Evolutionary conservation across 345 rosid species (phyloP), one percentile per base, ranked within the genome.

Genomic region (Populus deltoides): DNA sequence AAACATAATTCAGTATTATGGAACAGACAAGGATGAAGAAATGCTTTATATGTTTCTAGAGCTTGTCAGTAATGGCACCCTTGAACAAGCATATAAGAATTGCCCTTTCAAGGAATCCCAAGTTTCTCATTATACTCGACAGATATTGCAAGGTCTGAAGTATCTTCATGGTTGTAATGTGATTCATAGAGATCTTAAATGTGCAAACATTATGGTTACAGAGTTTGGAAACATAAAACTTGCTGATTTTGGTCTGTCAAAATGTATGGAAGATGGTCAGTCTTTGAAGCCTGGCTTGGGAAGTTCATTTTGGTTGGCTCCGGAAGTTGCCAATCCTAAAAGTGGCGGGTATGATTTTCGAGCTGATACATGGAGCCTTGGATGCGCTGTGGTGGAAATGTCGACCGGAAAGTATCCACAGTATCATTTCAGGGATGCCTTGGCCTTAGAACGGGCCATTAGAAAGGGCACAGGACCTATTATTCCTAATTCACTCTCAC

Each of bases 341-440:
- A 77, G 66, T 49, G 83, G 66, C 8, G 92, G 92, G 39, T 90
- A 92, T 87, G 92, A 90, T 66, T 80, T 73, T 70, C 81, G 86
- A 72, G 91, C 94, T 75, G 98, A 93, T 84, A 90, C 89, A 75
- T 93, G 98, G 94, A 91, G 98, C 83, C 92, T 93, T 47, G 98
- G 97, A 20, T 93, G 94, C 84, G 89, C 97, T 24, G 94, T 92
- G 15, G 79, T 90, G 77, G 98, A 93, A 78, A 89, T 93, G 98
- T 67, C 86, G 66, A 92, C 93, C 12, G n/a, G 86, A 33, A 78
- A 75, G 76, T 79, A 79, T 77, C 97, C 98, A 0, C 90, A 90
- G 72, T 62, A 55, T 25, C 31, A 84, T 71, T 59, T 90, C 59
- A 92, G 87, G 81, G 66, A 69, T 18, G 91, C 1, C 4, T 35